Percentiles rank a stretch among this genome's conserved stretches.
phyloP scores from a whole-genome alignment of 768 basidiomycete genomes.

The Boletus sp. region DNA sequence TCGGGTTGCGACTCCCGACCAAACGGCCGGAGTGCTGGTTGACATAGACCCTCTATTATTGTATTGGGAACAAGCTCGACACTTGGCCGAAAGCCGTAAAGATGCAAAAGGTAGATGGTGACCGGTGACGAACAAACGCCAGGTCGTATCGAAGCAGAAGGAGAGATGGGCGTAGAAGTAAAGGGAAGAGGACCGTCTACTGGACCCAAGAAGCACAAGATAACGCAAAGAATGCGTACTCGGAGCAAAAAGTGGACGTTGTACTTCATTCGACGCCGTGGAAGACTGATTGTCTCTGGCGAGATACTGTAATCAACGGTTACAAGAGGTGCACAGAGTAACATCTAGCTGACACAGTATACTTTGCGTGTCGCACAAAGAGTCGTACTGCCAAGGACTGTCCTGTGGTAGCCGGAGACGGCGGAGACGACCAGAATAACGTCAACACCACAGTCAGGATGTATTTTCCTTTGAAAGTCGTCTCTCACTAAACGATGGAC shows the following conservation, averaged over 20 bases:
- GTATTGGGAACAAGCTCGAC: too few relatives aligned
- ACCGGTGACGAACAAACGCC: slow-evolving; percentile 3
- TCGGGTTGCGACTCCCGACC: too few relatives aligned
- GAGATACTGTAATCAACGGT: slow-evolving; percentile 19
- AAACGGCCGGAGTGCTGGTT: too few relatives aligned
- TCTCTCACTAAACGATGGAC: neutral
- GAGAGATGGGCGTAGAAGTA: slow-evolving; percentile 16
- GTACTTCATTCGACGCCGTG: neutral
- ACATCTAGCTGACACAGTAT: slow-evolving; percentile 58
- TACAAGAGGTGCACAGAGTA: slow-evolving; percentile 44
- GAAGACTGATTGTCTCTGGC: slow-evolving; percentile 25
- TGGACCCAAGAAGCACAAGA: slow-evolving; percentile 20
- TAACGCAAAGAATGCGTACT: slow-evolving; percentile 27
- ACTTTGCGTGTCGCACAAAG: slow-evolving; percentile 81
- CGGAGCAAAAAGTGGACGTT: slow-evolving; percentile 22
- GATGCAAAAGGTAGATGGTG: slow-evolving; percentile 33
- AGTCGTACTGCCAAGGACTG: slow-evolving; percentile 87
- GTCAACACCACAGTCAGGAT: slow-evolving; percentile 40
- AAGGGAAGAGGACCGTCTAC: slow-evolving; percentile 12
- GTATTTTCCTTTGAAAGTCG: neutral
- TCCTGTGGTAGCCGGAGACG: slow-evolving; percentile 40
- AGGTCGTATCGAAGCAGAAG: slow-evolving; percentile 14
- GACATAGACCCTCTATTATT: too few relatives aligned
- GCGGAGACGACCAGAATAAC: slow-evolving; percentile 22
- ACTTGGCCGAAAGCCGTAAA: slow-evolving; percentile 16